Conservation (phyloP, 129 eudicot genomes). For the Dittrichia graveolens region DNA sequence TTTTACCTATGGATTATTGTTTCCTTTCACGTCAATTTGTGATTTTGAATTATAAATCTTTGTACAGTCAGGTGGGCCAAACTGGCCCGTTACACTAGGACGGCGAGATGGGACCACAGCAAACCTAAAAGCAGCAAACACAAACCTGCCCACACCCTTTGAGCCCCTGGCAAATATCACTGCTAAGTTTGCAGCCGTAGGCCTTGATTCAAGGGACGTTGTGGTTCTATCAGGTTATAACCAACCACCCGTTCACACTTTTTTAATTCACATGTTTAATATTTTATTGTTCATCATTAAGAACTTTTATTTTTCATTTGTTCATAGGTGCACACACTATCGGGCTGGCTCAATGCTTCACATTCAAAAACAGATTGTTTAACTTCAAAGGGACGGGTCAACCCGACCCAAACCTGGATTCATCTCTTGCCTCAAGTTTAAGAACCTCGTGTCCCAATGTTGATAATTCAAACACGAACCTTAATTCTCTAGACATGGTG, state of each 20-base stretch:
- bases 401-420: slow-evolving; percentile 65
- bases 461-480: slow-evolving; percentile 57
- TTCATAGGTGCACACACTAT: slow-evolving; percentile 71
- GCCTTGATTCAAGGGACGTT: slow-evolving; percentile 72
- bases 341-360: slow-evolving; percentile 83
- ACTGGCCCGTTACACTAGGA: slow-evolving; percentile 69
- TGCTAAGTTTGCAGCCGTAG: slow-evolving; percentile 68
- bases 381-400: slow-evolving; percentile 66
- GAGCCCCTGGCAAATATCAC: slow-evolving; percentile 71
- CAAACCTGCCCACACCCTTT: slow-evolving; percentile 70
- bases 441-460: slow-evolving; percentile 59
- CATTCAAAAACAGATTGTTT: slow-evolving; percentile 79
- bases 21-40: not conserved
- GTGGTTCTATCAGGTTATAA: slow-evolving; percentile 77
- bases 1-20: not conserved
- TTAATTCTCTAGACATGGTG: slow-evolving; percentile 55
- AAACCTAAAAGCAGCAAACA: slow-evolving; percentile 62
- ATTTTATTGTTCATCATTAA: not conserved
- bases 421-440: slow-evolving; percentile 52
- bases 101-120: slow-evolving; percentile 78
- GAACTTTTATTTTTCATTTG: slow-evolving; percentile 11
- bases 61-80: slow-evolving; percentile 81
- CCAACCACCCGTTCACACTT: not conserved
- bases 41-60: not conserved
- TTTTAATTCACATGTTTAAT: too few species aligned